phyloP scores from a whole-genome alignment of 176 grass and related monocot genomes.

The Ananas comosus region DNA sequence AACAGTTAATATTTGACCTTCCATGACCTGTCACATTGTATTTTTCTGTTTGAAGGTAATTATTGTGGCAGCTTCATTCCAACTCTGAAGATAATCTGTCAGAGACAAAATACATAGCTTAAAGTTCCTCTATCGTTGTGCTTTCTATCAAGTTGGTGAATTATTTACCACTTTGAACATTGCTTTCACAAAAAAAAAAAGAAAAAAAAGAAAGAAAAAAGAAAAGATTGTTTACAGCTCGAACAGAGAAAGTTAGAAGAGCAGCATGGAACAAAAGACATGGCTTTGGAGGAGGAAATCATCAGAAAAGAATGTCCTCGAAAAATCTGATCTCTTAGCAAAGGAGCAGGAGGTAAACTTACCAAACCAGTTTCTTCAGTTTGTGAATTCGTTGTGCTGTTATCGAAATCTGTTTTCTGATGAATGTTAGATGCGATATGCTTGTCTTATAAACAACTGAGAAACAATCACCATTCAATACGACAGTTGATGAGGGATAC shows the following conservation, averaged over 20 bases:
- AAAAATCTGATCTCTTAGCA: constrained; percentile 16
- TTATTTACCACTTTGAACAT: background rate
- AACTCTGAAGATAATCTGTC: too few species aligned
- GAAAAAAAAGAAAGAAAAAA: constrained; percentile 7
- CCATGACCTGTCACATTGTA: too few species aligned
- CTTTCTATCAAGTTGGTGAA: too few species aligned
- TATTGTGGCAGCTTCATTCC: too few species aligned
- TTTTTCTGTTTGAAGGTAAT: too few species aligned
- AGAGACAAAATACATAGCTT: too few species aligned
- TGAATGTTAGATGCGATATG: background rate
- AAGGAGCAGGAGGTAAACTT: constrained; percentile 31
- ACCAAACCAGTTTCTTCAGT: too few species aligned
- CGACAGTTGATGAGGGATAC: too few species aligned
- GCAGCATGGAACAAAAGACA: constrained; percentile 76
- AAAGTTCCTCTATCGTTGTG: too few species aligned
- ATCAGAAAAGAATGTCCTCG: constrained; percentile 37
- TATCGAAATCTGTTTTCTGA: background rate
- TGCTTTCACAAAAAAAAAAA: constrained; percentile 13
- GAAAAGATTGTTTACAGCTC: background rate
- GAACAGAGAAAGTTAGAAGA: constrained; percentile 4
- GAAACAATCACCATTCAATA: too few species aligned
- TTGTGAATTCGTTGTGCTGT: background rate
- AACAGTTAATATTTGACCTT: too few species aligned
- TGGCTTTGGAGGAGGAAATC: constrained; percentile 92
- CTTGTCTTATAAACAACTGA: too few species aligned